Conservation (phyloP, 106 monocot genomes). For the Phalaenopsis equestris region DNA sequence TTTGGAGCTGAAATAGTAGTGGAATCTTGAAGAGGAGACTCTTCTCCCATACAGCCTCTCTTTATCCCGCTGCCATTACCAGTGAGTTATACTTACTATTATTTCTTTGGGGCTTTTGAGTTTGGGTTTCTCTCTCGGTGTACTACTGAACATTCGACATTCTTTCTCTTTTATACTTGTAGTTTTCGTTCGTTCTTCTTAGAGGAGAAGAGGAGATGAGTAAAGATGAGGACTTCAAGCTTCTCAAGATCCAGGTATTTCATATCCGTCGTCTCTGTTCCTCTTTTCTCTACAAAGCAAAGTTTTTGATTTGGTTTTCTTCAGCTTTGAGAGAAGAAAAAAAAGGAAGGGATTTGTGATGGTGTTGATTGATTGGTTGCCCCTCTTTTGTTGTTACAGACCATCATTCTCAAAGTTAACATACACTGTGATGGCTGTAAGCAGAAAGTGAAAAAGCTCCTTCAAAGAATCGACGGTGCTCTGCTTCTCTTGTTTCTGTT, state of each 20-base stretch:
- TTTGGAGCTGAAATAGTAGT: background rate
- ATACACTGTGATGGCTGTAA: constrained; percentile 41
- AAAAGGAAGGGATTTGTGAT: background rate
- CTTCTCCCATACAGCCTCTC: background rate
- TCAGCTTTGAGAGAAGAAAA: background rate
- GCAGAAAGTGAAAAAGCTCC: constrained; percentile 35
- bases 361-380: background rate
- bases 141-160: background rate
- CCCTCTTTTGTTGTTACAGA: constrained; percentile 9
- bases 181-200: background rate
- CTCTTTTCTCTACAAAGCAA: background rate
- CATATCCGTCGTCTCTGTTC: background rate
- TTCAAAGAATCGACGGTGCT: constrained; percentile 31
- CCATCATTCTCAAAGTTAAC: constrained; percentile 25
- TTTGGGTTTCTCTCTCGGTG: background rate
- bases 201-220: constrained; percentile 11
- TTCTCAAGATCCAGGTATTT: constrained; percentile 33
- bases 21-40: background rate
- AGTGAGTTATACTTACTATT: background rate
- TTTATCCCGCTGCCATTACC: background rate
- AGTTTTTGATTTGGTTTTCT: background rate
- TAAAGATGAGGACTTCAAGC: constrained; percentile 31
- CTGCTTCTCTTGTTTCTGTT: background rate
- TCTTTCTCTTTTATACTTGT: background rate
- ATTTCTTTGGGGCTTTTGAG: background rate